Base-by-base conservation (phyloP, 2,329 filamentous ascomycete species). In the Colletotrichum lentis region DNA sequence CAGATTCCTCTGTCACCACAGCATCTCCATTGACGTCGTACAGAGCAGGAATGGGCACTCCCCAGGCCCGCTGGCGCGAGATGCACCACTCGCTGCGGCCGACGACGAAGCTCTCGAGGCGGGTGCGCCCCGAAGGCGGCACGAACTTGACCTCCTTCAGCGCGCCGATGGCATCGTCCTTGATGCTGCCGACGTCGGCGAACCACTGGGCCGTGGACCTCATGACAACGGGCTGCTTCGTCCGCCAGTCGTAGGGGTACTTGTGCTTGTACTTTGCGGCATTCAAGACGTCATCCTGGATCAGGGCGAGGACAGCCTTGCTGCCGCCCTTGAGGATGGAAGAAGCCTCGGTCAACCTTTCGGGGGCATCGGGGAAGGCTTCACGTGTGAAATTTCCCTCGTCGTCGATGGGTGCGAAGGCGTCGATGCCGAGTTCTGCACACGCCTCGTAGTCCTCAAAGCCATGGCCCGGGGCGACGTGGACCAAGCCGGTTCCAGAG, bases 131-230 rank as follows among this genome's bases (percentile, higher is more conserved):
- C 31, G 85, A 83, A 50, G 90, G 85, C 0, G 96, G 96, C 16
- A 97, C 84, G 73, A 98, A 99, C 0, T 82, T 83, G 27, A 98
- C 93, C 44, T 86, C 77, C 0, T 89, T 81, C 12, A 99, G 82
- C 10, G 93, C 87, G 18, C 84, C 78, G 27, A 97, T 80, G 0
- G 94, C 92, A 39, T 87, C 83, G 1, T 87, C 82, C 73, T 96
- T 96, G 78, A 98, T 95, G 58, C 85, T 87, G 16, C 86, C 93
- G 2, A 97, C 93, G 77, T 98, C 93, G 12, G 96, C 94, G 76
- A 99, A 99, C 96, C 96, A 99, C 79, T 99, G 96, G 44, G 94
- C 93, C 0, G 96, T 99, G 3, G 96, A 95, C 71, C 96, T 84
- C 41, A 96, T 88, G 68, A 99, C 93, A 57, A 99, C 90, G 1